A percentile compares a stretch with the other conserved stretches of the same genome.
Conservation (phyloP, 139 green algal genomes). For the Picochlorum sp. region DNA sequence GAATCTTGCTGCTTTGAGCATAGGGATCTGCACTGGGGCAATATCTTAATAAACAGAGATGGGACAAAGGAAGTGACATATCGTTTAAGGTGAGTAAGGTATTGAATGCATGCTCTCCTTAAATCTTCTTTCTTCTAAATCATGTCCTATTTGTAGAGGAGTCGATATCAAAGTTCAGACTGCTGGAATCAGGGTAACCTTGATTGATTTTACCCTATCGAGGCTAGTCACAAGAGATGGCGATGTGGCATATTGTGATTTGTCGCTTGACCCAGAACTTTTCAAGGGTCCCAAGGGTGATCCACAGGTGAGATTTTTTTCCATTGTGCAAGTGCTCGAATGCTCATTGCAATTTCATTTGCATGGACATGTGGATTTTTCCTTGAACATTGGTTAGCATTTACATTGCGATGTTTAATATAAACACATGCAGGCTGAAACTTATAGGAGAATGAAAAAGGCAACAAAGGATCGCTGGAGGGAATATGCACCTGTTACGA, state of each 20-base stretch:
- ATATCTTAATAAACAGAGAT: constrained; percentile 44
- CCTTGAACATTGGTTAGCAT: too few relatives aligned
- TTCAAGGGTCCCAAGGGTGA: constrained; percentile 77
- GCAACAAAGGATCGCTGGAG: constrained; percentile 55
- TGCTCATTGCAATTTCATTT: not conserved
- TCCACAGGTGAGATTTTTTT: constrained; percentile 51
- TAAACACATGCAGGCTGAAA: too few relatives aligned
- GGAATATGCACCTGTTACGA: constrained; percentile 57
- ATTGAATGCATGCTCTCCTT: not conserved
- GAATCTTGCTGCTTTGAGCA: constrained; percentile 88
- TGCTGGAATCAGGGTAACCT: constrained; percentile 27
- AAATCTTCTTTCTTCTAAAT: not conserved
- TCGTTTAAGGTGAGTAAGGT: constrained; percentile 19
- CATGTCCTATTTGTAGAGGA: too few relatives aligned
- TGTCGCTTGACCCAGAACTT: constrained; percentile 67
- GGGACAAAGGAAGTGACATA: not conserved
- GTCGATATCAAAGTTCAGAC: constrained; percentile 16
- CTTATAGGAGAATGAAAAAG: constrained; percentile 79
- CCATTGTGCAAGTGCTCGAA: not conserved
- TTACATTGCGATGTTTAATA: not conserved
- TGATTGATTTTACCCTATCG: constrained; percentile 91
- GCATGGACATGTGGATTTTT: not conserved
- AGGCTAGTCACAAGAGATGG: constrained; percentile 32
- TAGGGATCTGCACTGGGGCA: constrained; percentile 93
- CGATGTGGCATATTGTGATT: constrained; percentile 59